Conservation (phyloP, 2,329 filamentous ascomycete genomes). For the Colletotrichum nymphaeae region DNA sequence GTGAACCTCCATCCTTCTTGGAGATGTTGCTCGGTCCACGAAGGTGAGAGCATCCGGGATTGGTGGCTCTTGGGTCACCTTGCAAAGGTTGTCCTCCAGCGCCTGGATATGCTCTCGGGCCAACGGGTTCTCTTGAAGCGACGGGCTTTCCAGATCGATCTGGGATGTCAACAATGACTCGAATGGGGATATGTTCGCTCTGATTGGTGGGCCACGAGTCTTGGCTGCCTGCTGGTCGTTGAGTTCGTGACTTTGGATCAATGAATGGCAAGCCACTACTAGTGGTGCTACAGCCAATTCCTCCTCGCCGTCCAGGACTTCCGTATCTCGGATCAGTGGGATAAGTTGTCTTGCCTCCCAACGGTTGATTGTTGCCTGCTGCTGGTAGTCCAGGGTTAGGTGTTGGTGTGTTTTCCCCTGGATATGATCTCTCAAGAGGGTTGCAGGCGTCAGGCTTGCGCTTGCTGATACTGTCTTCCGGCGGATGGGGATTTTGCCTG, state of each 20-base stretch:
- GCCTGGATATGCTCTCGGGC: conserved; percentile 5
- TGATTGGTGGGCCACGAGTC: conserved; percentile 39
- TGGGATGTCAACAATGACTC: conserved; percentile 45
- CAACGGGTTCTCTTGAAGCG: conserved; percentile 28
- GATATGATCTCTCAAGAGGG: neutral
- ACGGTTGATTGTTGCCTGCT: neutral
- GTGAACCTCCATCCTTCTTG: neutral
- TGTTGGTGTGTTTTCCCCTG: neutral
- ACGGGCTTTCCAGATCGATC: conserved; percentile 25
- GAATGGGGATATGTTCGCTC: conserved; percentile 52
- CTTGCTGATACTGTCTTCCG: neutral
- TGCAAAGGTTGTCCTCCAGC: neutral
- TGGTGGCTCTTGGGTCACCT: neutral
- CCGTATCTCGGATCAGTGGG: neutral
- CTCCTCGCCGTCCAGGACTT: neutral
- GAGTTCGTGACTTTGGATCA: neutral
- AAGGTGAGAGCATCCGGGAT: neutral
- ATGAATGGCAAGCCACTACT: neutral
- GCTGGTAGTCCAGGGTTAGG: neutral
- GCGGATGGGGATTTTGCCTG: neutral
- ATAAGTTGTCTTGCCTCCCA: neutral
- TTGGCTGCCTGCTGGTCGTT: neutral
- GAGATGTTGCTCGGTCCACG: neutral
- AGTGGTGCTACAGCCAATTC: neutral
- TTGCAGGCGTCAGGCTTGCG: too few species aligned